Evolutionary conservation across 225 moss, liverwort and hornwort species (phyloP), one percentile per base, ranked within the genome.

Genomic region (Pseudisothecium myosuroides): DNA sequence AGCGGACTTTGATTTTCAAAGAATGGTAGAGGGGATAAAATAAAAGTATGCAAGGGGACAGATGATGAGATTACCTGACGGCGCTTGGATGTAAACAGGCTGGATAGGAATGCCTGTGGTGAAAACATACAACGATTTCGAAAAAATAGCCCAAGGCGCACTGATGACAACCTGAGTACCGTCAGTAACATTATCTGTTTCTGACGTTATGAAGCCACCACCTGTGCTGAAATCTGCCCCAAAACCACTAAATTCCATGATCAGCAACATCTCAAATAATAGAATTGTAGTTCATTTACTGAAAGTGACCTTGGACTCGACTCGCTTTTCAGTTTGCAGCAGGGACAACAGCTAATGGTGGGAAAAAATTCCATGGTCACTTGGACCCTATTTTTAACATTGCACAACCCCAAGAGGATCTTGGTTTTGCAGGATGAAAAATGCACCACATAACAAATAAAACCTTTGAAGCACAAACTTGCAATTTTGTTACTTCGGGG

Each of bases 21-120:
- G 83, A 39, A 50, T n/a, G 83, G 54, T 61, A 24, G 29, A 65
- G 67, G 67, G 55, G 50, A 80, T 17, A 73, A 68, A 43, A 79
- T 28, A 75, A 66, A 14, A 50, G 78, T 52, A 71, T 62, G 66
- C 59, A 64, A 36, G 32, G 80, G 56, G 72, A 20, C 49, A 78
- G 80, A 75, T 34, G 75, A 50, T 85, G 54, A 72, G 69, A 59
- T 52, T 92, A 94, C 94, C 92, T 63, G 92, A 73, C 23, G 94
- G 94, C 11, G 91, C 94, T 92, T 94, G 93, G 85, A 94, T 91
- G 83, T 92, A 91, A 66, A 93, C 83, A 79, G 91, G 94, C 62
- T 82, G 67, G 85, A 94, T 93, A 62, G 92, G 89, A 87, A 94
- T 93, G 85, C 94, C 94, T 59, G 90, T 91, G 45, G 94, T 93